Evolutionary conservation across 2,329 filamentous ascomycete species (phyloP), one percentile per base, ranked within the genome.

Genomic region (Huntiella omanensis): DNA sequence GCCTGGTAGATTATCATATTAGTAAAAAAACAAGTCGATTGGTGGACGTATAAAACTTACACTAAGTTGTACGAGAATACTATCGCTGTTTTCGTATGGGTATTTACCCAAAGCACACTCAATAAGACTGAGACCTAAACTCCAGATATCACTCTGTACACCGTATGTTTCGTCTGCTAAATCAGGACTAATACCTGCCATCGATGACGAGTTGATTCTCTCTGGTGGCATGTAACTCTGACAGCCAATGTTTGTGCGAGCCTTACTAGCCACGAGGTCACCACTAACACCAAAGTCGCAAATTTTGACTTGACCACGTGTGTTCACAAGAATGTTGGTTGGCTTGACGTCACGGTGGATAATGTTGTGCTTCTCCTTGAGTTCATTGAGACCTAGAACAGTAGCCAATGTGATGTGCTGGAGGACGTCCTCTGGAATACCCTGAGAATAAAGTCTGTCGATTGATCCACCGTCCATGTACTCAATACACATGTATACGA

Each of bases 151-250:
- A 58, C 85, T 94, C 63, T 96, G 91, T 35, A 98, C 91, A 59
- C 84, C 93, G 62, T 98, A 98, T 2, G 88, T 93, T 48, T 88
- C 88, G 49, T 80, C 80, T 16, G 35, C 47, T 12, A 39, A 28
- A 4, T 74, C 69, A 47, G 73, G 72, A 8, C 15, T 15, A 6
- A 41, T 8, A 4, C 40, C 40, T 49, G 83, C 76, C 56, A 86
- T 76, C 16, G 81, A 81, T 48, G 37, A 10, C 16, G 43, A 46
- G 13, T 49, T 85, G 56, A 98, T 98, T 53, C 91, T 71, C 62
- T 98, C 91, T 0, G 91, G 91, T 0, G 91, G 91, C 91, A 98
- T 98, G 64, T 98, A 98, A 58, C 87, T 95, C 64, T 98, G 91
- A 57, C 91, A 98, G 35, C 91, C 91, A 56, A 98, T 98, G 59